phyloP scores from a whole-genome alignment of 2,329 filamentous ascomycete genomes.

The Aspergillus neotritici region DNA sequence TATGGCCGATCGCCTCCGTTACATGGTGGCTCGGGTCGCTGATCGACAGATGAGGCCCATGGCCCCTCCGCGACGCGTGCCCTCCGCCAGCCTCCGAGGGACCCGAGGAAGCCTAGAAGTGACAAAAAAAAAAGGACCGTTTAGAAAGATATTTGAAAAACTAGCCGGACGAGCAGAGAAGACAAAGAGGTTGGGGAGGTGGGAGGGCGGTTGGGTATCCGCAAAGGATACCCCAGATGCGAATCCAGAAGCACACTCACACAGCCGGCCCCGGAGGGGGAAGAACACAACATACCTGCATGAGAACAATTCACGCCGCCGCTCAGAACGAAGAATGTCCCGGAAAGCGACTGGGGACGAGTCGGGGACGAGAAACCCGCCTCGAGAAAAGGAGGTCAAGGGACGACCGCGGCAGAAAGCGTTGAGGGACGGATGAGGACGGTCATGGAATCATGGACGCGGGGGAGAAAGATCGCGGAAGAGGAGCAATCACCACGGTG shows the following conservation, averaged over 20 bases:
- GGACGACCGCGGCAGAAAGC: conserved; percentile 33
- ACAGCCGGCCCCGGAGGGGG: conserved; percentile 4
- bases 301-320: conserved; percentile 29
- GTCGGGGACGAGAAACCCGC: conserved; percentile 19
- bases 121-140: conserved; percentile 6
- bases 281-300: conserved; percentile 32
- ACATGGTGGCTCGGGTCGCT: conserved; percentile 91
- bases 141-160: conserved; percentile 2
- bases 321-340: conserved; percentile 17
- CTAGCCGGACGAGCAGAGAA: not conserved
- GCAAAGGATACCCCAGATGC: not conserved
- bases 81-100: conserved; percentile 38
- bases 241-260: not conserved
- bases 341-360: conserved; percentile 22
- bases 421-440: conserved; percentile 21
- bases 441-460: conserved; percentile 37
- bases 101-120: conserved; percentile 36
- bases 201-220: not conserved
- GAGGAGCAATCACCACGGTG: conserved; percentile 19
- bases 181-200: not conserved
- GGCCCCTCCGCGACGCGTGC: conserved; percentile 52
- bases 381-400: conserved; percentile 29
- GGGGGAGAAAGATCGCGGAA: conserved; percentile 24
- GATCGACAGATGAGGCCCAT: conserved; percentile 61
- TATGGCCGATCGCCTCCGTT: conserved; percentile 84